A percentile compares a stretch with the other conserved stretches of the same genome.
phyloP scores from a whole-genome alignment of 352 stramenopile genomes.

The Phytophthora macrochlamydospora region DNA sequence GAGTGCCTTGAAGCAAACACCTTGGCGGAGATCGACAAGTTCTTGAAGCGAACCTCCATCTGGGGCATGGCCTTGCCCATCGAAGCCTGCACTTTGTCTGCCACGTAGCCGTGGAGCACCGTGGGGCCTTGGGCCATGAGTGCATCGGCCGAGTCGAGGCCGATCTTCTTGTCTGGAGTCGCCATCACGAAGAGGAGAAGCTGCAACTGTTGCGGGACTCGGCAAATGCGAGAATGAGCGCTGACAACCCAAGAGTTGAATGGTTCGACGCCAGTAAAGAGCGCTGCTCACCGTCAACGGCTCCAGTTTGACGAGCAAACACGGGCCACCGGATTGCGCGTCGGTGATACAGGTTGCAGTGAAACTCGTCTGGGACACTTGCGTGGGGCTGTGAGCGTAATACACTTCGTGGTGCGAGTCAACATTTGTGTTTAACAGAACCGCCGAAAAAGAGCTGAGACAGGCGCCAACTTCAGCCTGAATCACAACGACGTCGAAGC shows the following conservation, averaged over 20 bases:
- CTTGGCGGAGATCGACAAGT: slow-evolving; percentile 32
- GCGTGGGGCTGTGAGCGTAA: background rate
- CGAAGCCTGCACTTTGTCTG: slow-evolving; percentile 20
- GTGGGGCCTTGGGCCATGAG: slow-evolving; percentile 34
- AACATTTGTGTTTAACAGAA: background rate
- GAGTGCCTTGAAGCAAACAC: slow-evolving; percentile 16
- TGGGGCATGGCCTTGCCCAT: slow-evolving; percentile 28
- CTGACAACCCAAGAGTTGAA: background rate
- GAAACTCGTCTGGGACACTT: background rate
- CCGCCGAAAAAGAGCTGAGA: too few species aligned
- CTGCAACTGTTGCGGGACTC: slow-evolving; percentile 10
- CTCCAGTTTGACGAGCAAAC: slow-evolving; percentile 24
- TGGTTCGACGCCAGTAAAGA: slow-evolving; percentile 3
- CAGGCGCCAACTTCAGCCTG: too few species aligned
- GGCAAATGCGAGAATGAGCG: slow-evolving; percentile 31
- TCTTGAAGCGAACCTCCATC: slow-evolving; percentile 36
- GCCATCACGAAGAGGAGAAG: slow-evolving; percentile 11
- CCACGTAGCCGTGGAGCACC: slow-evolving; percentile 27
- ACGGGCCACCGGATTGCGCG: slow-evolving; percentile 13
- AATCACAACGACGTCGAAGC: too few species aligned
- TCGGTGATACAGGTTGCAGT: slow-evolving; percentile 17
- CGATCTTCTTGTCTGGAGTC: slow-evolving; percentile 19
- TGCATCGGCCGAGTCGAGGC: slow-evolving; percentile 21
- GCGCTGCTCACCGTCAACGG: slow-evolving; percentile 14
- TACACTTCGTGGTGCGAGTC: background rate